phyloP scores from a whole-genome alignment of 2,329 filamentous ascomycete species.

The Aspergillus nomiae region DNA sequence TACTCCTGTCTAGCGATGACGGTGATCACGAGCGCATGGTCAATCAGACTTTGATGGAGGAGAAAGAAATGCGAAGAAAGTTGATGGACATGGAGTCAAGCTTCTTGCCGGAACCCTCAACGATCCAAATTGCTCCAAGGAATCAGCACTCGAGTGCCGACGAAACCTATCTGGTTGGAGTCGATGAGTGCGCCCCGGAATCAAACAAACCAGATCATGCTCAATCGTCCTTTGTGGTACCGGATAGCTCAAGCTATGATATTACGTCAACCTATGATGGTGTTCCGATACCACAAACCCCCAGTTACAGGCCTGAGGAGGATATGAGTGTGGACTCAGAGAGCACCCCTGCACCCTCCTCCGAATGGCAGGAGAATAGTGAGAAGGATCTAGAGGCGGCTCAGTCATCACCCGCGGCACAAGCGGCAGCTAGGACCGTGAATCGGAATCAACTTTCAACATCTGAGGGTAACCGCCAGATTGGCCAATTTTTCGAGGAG shows the following conservation, averaged over 20 bases:
- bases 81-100: conserved; percentile 66
- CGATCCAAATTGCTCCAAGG: conserved; percentile 38
- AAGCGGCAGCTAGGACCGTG: conserved; percentile 44
- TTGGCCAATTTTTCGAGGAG: conserved; percentile 24
- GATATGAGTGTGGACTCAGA: conserved; percentile 21
- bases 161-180: conserved; percentile 48
- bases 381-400: conserved; percentile 45
- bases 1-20: conserved; percentile 33
- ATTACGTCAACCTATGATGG: conserved; percentile 19
- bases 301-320: conserved; percentile 17
- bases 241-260: conserved; percentile 25
- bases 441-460: conserved; percentile 39
- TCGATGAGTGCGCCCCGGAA: conserved; percentile 27
- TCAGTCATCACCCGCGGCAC: conserved; percentile 48
- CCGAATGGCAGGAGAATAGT: conserved; percentile 28
- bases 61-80: conserved; percentile 61
- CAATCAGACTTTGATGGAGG: conserved; percentile 52
- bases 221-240: conserved; percentile 29
- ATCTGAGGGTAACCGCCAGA: conserved; percentile 24
- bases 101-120: conserved; percentile 59
- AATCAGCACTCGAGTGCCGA: conserved; percentile 36
- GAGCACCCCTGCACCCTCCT: conserved; percentile 18
- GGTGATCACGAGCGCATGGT: conserved; percentile 36
- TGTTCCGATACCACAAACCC: conserved; percentile 23
- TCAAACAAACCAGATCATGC: conserved; percentile 22